phyloP scores from a whole-genome alignment of 805 yeast genomes.

The Candida golubevii region DNA sequence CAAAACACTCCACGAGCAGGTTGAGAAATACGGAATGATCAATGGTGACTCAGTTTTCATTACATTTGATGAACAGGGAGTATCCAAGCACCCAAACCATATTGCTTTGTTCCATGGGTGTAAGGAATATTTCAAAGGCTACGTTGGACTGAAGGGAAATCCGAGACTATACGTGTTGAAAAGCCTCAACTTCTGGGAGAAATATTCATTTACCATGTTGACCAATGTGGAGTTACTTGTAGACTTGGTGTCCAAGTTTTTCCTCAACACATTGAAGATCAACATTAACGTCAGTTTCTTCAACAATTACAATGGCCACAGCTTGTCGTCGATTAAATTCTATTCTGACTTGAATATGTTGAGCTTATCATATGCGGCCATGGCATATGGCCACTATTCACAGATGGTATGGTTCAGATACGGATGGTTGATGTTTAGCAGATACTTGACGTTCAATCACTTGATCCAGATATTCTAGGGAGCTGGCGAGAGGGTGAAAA shows the following conservation, averaged over 20 bases:
- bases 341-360: slow-evolving; percentile 37
- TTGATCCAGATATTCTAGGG: slow-evolving; percentile 30
- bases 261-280: slow-evolving; percentile 28
- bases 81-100: slow-evolving; percentile 88
- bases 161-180: slow-evolving; percentile 28
- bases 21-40: slow-evolving; percentile 15
- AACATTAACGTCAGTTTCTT: slow-evolving; percentile 38
- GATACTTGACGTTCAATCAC: slow-evolving; percentile 76
- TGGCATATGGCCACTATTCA: slow-evolving; percentile 77
- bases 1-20: slow-evolving; percentile 28
- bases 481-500: neutral
- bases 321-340: slow-evolving; percentile 26
- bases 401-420: slow-evolving; percentile 96
- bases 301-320: slow-evolving; percentile 15
- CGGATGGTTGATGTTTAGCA: slow-evolving; percentile 75
- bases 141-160: slow-evolving; percentile 3
- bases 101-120: slow-evolving; percentile 55
- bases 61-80: slow-evolving; percentile 80
- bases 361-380: slow-evolving; percentile 54
- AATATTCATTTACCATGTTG: slow-evolving; percentile 46
- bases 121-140: slow-evolving; percentile 24
- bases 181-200: slow-evolving; percentile 37
- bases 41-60: slow-evolving; percentile 40
- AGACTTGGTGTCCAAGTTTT: slow-evolving; percentile 30
- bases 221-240: slow-evolving; percentile 40